phyloP scores from a whole-genome alignment of 352 stramenopile genomes.

The Plasmopara viticola region DNA sequence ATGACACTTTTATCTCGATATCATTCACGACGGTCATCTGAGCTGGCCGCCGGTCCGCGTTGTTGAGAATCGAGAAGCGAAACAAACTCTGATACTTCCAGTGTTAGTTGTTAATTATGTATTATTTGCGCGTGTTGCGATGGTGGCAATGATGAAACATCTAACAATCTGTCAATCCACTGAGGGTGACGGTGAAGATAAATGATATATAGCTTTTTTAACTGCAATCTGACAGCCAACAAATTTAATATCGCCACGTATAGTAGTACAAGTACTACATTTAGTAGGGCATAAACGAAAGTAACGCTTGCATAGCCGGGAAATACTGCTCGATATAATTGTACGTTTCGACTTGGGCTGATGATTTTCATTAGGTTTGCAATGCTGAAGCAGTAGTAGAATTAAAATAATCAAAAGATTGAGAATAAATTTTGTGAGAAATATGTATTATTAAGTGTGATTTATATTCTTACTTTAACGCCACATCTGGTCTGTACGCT shows the following conservation, averaged over 20 bases:
- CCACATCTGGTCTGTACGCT: too few relatives aligned
- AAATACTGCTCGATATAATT: too few relatives aligned
- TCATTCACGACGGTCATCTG: conserved; percentile 88
- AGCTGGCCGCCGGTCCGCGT: conserved; percentile 43
- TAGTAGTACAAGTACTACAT: too few relatives aligned
- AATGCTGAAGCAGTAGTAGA: too few relatives aligned
- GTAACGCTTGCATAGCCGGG: too few relatives aligned
- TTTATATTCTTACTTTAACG: too few relatives aligned
- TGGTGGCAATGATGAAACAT: conserved; percentile 51
- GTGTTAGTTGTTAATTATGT: conserved; percentile 2
- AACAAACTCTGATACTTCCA: conserved; percentile 75
- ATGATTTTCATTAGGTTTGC: too few relatives aligned
- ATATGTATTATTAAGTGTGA: too few relatives aligned
- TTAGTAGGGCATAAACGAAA: too few relatives aligned
- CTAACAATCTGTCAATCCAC: conserved; percentile 69
- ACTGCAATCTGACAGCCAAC: conserved; percentile 42
- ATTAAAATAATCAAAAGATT: too few relatives aligned
- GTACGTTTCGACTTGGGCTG: too few relatives aligned
- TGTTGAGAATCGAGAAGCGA: conserved; percentile 84
- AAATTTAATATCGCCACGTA: background rate
- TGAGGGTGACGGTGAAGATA: conserved; percentile 69
- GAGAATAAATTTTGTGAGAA: too few relatives aligned
- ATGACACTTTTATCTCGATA: conserved; percentile 84
- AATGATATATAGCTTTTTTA: conserved; percentile 71
- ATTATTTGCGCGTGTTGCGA: conserved; percentile 1